Evolutionary conservation across 768 basidiomycete species (phyloP).

Genomic region (Gloeostereum incarnatum): DNA sequence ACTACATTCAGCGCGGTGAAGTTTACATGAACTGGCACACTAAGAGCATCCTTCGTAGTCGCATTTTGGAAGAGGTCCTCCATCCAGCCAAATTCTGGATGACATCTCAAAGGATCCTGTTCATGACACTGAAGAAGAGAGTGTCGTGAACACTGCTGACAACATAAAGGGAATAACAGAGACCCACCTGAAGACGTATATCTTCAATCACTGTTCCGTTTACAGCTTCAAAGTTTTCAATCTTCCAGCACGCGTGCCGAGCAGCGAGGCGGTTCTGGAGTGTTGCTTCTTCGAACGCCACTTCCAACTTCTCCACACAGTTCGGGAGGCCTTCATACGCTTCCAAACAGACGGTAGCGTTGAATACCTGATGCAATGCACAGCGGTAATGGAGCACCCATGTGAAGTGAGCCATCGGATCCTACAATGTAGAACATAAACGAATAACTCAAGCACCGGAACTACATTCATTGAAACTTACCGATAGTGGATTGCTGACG

Average conservation of each 20-base stretch:
- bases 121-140: constrained; percentile 5
- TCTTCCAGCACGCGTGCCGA: no score
- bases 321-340: constrained; percentile 13
- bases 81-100: constrained; percentile 14
- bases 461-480: no score
- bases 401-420: constrained; percentile 15
- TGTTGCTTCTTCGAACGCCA: constrained; percentile 11
- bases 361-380: constrained; percentile 17
- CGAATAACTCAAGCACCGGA: no score
- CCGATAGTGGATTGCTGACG: constrained; percentile 23
- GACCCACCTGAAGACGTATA: no score
- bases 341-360: constrained; percentile 17
- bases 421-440: no score
- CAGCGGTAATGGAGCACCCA: constrained; percentile 22
- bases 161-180: no score
- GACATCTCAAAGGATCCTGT: constrained; percentile 8
- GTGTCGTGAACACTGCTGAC: no score
- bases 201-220: no score
- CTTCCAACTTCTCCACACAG: constrained; percentile 16
- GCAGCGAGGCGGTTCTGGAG: no score
- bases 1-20: constrained; percentile 7
- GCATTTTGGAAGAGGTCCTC: constrained; percentile 10
- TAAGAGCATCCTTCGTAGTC: constrained; percentile 9
- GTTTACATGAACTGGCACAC: constrained; percentile 11
- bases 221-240: no score